Evolutionary conservation across 805 yeast genomes (phyloP).

Genomic region (Starmerella vitae): DNA sequence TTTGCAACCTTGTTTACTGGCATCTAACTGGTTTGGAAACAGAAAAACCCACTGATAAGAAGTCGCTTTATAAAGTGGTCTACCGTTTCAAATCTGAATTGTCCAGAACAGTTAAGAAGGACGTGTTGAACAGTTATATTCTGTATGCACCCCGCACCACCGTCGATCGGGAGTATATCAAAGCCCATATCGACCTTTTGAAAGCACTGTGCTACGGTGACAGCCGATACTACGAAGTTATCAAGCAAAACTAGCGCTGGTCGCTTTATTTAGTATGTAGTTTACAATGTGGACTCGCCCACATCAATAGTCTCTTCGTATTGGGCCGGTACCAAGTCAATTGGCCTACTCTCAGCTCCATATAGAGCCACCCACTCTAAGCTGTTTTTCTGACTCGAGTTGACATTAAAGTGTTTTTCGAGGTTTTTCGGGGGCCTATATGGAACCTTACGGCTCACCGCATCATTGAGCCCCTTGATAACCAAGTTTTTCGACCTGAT

Average conservation of each 20-base stretch:
- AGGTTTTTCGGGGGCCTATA: slow-evolving; percentile 7
- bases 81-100: slow-evolving; percentile 1
- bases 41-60: slow-evolving; percentile 4
- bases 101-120: background rate
- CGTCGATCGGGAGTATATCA: background rate
- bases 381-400: too few species aligned
- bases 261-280: too few species aligned
- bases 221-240: slow-evolving; percentile 1
- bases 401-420: too few species aligned
- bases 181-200: slow-evolving; percentile 2
- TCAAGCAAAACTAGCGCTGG: background rate
- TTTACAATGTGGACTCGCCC: too few species aligned
- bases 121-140: background rate
- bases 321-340: too few species aligned
- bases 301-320: background rate
- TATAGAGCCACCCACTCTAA: too few species aligned
- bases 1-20: slow-evolving; percentile 9
- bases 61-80: slow-evolving; percentile 1
- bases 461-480: slow-evolving; percentile 8
- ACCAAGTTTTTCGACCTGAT: slow-evolving; percentile 1
- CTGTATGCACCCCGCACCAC: background rate
- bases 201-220: slow-evolving; percentile 1
- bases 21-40: slow-evolving; percentile 2
- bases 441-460: slow-evolving; percentile 6
- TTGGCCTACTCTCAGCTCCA: too few species aligned